A percentile compares a stretch with the other conserved stretches of the same genome.
Conservation (phyloP, 148 eudicot species). For the Chenopodium berlandieri region DNA sequence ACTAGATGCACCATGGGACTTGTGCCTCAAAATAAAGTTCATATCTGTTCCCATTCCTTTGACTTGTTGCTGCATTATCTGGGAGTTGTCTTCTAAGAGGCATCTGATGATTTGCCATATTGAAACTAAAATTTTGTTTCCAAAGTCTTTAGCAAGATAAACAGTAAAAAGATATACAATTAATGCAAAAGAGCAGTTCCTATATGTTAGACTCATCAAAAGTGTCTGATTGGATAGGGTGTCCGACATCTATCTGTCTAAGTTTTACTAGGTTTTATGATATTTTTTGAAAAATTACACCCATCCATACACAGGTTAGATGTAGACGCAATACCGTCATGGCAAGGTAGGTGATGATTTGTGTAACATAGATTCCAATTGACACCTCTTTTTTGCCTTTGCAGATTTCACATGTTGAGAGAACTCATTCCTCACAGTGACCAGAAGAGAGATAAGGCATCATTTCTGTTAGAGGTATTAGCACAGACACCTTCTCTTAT, state of each 20-base stretch:
- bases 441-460: conserved; percentile 96
- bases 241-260: too few species aligned
- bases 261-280: neutral
- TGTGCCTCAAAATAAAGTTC: neutral
- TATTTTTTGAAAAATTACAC: neutral
- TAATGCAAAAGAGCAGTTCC: neutral
- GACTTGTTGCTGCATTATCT: neutral
- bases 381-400: conserved; percentile 6
- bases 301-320: neutral
- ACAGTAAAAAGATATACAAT: neutral
- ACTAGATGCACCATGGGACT: too few species aligned
- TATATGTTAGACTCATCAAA: neutral
- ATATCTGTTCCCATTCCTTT: neutral
- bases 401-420: conserved; percentile 93
- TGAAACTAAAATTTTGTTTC: neutral
- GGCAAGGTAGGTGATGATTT: neutral
- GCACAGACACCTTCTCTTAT: conserved; percentile 1
- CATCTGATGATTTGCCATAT: neutral
- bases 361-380: neutral
- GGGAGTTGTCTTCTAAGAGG: neutral
- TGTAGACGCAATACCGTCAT: neutral
- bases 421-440: conserved; percentile 82
- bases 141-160: neutral
- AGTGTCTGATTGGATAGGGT: neutral
- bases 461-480: conserved; percentile 77